Conservation (phyloP, 441 rosid genomes). For the Omphalea diandra region DNA sequence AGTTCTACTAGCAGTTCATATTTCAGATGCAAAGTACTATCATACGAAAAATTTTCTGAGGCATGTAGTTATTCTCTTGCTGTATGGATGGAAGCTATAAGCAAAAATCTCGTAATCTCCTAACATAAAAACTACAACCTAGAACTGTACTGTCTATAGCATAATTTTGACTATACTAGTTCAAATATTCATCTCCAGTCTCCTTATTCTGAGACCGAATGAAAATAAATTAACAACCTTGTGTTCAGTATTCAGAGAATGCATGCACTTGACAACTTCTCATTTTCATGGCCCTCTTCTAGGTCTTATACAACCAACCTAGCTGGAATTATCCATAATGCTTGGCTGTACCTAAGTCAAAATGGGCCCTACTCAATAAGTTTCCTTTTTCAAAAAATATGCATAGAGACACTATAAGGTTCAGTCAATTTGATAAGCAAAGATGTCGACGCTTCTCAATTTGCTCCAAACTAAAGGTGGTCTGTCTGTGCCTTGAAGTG, state of each 20-base stretch:
- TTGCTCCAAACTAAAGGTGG: slow-evolving; percentile 8
- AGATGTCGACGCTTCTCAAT: slow-evolving; percentile 15
- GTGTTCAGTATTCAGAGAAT: slow-evolving; percentile 4
- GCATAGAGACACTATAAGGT: neutral
- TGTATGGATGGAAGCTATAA: neutral
- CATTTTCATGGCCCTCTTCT: slow-evolving; percentile 7
- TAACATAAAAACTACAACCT: slow-evolving; percentile 2
- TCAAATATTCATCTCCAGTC: neutral
- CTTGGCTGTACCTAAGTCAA: neutral
- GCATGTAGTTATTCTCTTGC: neutral
- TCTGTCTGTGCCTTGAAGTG: slow-evolving; percentile 15
- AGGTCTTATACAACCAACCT: slow-evolving; percentile 10
- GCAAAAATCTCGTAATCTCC: neutral
- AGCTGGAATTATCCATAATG: slow-evolving; percentile 2
- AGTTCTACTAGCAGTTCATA: neutral
- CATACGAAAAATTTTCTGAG: neutral
- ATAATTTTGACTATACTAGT: neutral
- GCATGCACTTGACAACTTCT: slow-evolving; percentile 14
- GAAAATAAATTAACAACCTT: neutral
- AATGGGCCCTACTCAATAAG: slow-evolving; percentile 5
- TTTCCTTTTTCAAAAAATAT: slow-evolving; percentile 7
- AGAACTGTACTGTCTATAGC: neutral
- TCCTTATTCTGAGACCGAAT: neutral
- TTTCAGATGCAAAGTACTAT: neutral
- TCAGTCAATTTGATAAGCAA: slow-evolving; percentile 15